These are phyloP conservation scores for Fraxinus xanthoxyloides DNA, from an alignment of 305 asterid species.

Conservation along the genomic window DNA sequence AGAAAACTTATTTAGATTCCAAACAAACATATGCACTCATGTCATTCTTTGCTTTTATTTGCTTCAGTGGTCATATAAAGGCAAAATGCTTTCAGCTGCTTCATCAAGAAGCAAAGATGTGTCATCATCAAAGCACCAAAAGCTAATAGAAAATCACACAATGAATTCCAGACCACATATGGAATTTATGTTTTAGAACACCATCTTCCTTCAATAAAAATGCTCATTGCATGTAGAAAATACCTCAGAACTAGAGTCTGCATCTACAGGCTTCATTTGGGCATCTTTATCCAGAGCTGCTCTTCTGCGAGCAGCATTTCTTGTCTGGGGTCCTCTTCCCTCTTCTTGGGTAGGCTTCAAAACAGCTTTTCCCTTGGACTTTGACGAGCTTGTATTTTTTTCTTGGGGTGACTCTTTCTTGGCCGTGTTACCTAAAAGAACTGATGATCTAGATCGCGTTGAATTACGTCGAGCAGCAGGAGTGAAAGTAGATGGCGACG, in stretches of 20 bases:
- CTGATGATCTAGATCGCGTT: slow-evolving; percentile 68
- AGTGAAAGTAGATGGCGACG: slow-evolving; percentile 63
- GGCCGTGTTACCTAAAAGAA: slow-evolving; percentile 53
- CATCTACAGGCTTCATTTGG: slow-evolving; percentile 68
- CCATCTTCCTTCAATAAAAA: background rate
- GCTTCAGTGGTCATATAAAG: background rate
- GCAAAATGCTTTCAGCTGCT: background rate
- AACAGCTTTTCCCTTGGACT: slow-evolving; percentile 94
- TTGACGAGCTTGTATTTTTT: slow-evolving; percentile 56
- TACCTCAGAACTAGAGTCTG: slow-evolving; percentile 90
- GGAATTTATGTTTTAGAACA: background rate
- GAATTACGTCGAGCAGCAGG: slow-evolving; percentile 77
- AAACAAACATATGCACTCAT: background rate
- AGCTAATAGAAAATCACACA: background rate
- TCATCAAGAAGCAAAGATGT: background rate
- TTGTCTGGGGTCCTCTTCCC: slow-evolving; percentile 84
- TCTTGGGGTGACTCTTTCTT: slow-evolving; percentile 62
- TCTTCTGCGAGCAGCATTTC: slow-evolving; percentile 83
- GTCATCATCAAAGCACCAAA: background rate
- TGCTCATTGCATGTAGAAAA: background rate
- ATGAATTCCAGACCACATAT: background rate
- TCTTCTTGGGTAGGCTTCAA: slow-evolving; percentile 71
- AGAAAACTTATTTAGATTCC: background rate
- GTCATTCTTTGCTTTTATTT: background rate
- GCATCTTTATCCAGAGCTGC: slow-evolving; percentile 83